Percentiles rank a stretch among this genome's conserved stretches.
These are phyloP conservation scores for Hordeum marinum DNA, from an alignment of 176 grass and related monocot species.

Conservation along the genomic window DNA sequence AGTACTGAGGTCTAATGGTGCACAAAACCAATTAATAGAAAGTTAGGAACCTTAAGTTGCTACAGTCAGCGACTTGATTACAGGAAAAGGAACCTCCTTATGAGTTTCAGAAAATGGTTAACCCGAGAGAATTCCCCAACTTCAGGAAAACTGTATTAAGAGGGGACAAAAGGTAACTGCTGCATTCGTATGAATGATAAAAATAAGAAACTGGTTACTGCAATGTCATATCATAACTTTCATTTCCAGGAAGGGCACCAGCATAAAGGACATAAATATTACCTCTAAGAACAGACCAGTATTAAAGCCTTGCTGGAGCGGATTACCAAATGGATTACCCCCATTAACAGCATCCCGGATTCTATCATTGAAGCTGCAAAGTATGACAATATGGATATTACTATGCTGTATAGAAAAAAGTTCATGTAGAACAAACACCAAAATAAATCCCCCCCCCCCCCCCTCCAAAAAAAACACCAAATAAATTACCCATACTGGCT, in stretches of 20 bases:
- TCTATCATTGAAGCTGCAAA: constrained; percentile 91
- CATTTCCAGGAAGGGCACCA: background rate
- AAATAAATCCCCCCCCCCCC: background rate
- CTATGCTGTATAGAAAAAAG: background rate
- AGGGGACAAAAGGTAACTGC: background rate
- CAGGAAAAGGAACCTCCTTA: background rate
- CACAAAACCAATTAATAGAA: background rate
- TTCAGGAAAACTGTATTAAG: constrained; percentile 17
- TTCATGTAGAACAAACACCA: background rate
- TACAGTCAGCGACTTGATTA: background rate
- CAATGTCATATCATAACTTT: background rate
- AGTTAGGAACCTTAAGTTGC: background rate
- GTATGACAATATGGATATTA: background rate
- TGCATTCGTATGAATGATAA: background rate
- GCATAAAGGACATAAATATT: background rate
- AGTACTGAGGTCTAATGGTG: background rate
- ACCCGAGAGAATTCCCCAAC: background rate
- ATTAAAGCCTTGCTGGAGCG: constrained; percentile 83
- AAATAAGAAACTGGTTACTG: constrained; percentile 6
- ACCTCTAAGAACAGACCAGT: constrained; percentile 88
- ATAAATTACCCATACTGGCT: background rate
- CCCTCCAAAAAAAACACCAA: background rate
- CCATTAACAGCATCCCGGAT: constrained; percentile 89
- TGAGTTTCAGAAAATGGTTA: background rate
- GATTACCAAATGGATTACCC: constrained; percentile 85